Evolutionary conservation across 1,139 yeast species (phyloP).

Genomic region (Candida neerlandica): DNA sequence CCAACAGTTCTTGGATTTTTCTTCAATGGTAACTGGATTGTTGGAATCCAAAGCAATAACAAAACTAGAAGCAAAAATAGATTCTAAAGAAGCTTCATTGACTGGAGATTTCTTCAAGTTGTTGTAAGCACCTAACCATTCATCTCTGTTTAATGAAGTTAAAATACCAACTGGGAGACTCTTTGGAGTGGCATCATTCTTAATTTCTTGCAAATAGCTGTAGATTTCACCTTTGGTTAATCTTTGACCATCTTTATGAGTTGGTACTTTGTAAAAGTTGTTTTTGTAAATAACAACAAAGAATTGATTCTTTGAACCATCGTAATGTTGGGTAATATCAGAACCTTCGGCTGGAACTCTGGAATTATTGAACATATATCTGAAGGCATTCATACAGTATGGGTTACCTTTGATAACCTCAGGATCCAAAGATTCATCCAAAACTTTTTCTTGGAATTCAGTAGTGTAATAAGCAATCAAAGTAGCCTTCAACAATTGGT

Average conservation of each 20-base stretch:
- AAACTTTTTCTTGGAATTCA: constrained; percentile 57
- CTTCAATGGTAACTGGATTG: constrained; percentile 77
- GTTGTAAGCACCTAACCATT: constrained; percentile 66
- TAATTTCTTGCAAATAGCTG: constrained; percentile 60
- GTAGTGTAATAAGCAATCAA: constrained; percentile 59
- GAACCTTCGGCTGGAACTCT: constrained; percentile 69
- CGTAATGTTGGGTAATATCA: constrained; percentile 57
- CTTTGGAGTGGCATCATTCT: constrained; percentile 36
- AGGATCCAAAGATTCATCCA: constrained; percentile 66
- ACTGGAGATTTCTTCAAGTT: constrained; percentile 60
- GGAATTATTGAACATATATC: constrained; percentile 87
- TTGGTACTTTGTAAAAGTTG: constrained; percentile 79
- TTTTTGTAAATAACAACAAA: constrained; percentile 75
- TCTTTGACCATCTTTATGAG: constrained; percentile 59
- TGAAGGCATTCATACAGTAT: constrained; percentile 91
- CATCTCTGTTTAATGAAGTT: constrained; percentile 85
- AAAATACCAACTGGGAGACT: constrained; percentile 72
- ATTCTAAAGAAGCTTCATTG: constrained; percentile 59
- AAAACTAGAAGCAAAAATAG: constrained; percentile 79
- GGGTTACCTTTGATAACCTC: constrained; percentile 83
- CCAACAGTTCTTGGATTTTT: constrained; percentile 88
- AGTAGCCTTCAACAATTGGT: constrained; percentile 75
- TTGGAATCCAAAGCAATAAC: constrained; percentile 77
- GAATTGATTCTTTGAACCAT: constrained; percentile 62
- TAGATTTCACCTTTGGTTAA: constrained; percentile 66